Percentiles rank a stretch among this genome's conserved stretches.
These are phyloP conservation scores for Madurella mycetomatis DNA, from an alignment of 2,329 filamentous ascomycete species.

Conservation along the genomic window DNA sequence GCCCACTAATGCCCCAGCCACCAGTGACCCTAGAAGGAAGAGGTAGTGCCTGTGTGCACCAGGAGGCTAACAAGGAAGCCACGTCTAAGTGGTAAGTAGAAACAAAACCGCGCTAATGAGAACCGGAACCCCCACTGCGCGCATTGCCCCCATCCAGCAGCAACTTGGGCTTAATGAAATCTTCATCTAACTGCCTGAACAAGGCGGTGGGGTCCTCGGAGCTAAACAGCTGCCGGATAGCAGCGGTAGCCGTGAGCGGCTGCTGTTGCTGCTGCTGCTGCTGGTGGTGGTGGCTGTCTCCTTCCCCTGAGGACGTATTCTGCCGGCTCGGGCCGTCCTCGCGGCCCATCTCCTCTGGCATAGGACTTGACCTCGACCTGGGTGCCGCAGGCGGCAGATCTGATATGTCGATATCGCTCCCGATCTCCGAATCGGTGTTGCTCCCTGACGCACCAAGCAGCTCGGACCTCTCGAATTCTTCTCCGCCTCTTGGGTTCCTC, in stretches of 20 bases:
- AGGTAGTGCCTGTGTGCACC: too few species aligned
- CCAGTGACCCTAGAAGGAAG: too few species aligned
- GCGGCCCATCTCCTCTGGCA: conserved; percentile 24
- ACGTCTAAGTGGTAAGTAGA: too few species aligned
- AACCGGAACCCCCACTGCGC: conserved; percentile 15
- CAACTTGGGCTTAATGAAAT: conserved; percentile 89
- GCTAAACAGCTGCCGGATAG: conserved; percentile 76
- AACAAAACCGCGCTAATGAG: conserved; percentile 10
- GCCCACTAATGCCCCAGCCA: too few species aligned
- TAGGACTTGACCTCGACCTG: conserved; percentile 37
- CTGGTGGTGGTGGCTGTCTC: background rate
- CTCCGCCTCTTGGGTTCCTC: conserved; percentile 44
- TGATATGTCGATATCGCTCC: conserved; percentile 61
- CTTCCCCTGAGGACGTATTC: conserved; percentile 19
- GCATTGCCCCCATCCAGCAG: conserved; percentile 64
- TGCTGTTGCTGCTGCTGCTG: too few species aligned
- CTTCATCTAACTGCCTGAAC: conserved; percentile 90
- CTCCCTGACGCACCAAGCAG: conserved; percentile 46
- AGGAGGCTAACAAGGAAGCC: too few species aligned
- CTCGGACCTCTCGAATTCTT: conserved; percentile 54
- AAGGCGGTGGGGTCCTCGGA: conserved; percentile 84
- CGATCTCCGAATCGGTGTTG: conserved; percentile 55
- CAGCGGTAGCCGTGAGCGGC: conserved; percentile 66
- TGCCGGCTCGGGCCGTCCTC: conserved; percentile 21
- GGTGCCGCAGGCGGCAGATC: conserved; percentile 60